Base-by-base conservation (phyloP, 139 green algal genomes). In the Micractinium conductrix region DNA sequence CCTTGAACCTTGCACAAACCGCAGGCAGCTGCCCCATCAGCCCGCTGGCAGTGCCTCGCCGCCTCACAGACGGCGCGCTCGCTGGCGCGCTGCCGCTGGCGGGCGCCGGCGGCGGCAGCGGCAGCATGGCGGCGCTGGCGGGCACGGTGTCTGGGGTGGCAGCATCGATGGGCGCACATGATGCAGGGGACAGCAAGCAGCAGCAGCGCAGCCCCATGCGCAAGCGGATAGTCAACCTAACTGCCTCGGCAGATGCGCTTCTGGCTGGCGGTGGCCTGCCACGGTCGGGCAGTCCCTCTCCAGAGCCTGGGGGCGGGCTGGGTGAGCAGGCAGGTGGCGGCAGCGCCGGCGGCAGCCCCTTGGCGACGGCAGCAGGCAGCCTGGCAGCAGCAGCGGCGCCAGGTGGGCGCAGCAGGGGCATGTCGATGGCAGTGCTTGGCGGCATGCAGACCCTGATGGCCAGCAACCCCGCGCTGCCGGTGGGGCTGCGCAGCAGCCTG, bases 11-110 rank as follows among this genome's bases (percentile, higher is more conserved):
- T 16, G 42, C 44, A 21, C 26, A 40, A 30, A 12, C 60, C 85
- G 68, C 87, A 86, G 91, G 89, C 70, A 88, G 67, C 45, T 93
- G 90, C 85, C 91, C 91, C 0, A 74, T 88, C 45, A 74, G 68
- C 28, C 70, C 91, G 26, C 75, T 94, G 72, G 42, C 90, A 28
- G 85, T 79, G 60, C 91, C 91, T 0, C 78, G 91, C 16, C 85
- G 90, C 26, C 75, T 94, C 78, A 93, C 90, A 1, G 91, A 93
- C 65, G 87, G 89, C 43, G 70, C 68, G 50, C 81, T 90, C 17
- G 90, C 87, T 72, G 70, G 88, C 6, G 83, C 86, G 33, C 91
- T n/a, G n/a, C n/a, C n/a, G n/a, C n/a, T 91, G 65, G 24, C 83
- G 37, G 58, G 44, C 33, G 86, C 80, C 37, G 60, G 78, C 45